Percentiles rank a stretch among this genome's conserved stretches.
phyloP scores from a whole-genome alignment of 345 rosid species.

The Psidium friedrichsthalianum region DNA sequence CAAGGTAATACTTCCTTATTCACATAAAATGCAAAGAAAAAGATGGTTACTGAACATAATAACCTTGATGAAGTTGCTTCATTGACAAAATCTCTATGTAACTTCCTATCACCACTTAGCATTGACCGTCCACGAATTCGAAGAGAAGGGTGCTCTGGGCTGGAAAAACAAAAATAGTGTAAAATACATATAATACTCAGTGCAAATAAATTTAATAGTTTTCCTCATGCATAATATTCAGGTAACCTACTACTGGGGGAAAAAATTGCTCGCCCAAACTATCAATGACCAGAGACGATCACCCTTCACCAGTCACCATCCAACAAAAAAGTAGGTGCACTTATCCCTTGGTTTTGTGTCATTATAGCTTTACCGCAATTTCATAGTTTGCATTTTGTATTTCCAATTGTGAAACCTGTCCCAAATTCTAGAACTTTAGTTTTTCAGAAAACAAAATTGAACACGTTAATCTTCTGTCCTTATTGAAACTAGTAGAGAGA shows the following conservation, averaged over 20 bases:
- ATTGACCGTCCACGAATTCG: slow-evolving; percentile 66
- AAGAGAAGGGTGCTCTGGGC: slow-evolving; percentile 89
- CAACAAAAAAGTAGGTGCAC: not conserved
- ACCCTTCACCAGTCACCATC: not conserved
- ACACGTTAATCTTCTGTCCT: not conserved
- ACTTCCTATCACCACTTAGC: slow-evolving; percentile 70
- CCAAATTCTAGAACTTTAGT: not conserved
- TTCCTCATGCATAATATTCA: not conserved
- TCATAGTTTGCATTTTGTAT: not conserved
- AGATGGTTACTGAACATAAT: not conserved
- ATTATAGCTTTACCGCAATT: not conserved
- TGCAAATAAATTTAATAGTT: not conserved
- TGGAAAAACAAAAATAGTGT: slow-evolving; percentile 11
- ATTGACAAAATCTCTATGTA: slow-evolving; percentile 44
- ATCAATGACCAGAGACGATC: not conserved
- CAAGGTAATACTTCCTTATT: not conserved
- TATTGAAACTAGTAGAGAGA: not conserved
- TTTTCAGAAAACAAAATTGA: not conserved
- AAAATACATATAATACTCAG: not conserved
- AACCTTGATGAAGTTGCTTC: slow-evolving; percentile 72
- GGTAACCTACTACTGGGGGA: not conserved
- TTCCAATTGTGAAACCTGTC: not conserved
- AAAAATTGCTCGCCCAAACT: not conserved
- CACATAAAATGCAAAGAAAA: not conserved
- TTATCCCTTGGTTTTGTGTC: not conserved